Base-by-base conservation (phyloP, 495 filamentous ascomycete species). In the Podospora tetraspora region DNA sequence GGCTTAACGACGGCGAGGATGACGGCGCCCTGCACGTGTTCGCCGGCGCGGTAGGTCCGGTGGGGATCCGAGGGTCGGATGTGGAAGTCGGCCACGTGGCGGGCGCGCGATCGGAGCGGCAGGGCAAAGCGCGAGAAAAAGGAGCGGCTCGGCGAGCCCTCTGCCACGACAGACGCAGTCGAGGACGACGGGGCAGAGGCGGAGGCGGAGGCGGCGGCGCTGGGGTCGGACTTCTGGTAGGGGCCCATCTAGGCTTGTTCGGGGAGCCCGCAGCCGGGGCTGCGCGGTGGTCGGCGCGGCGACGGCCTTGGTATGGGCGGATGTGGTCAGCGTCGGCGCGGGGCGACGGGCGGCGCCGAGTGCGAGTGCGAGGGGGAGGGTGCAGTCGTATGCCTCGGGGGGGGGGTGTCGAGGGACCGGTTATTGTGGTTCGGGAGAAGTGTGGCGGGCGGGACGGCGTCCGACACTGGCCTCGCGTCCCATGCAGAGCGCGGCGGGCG, bases 61-160 rank as follows among this genome's bases (percentile, higher is more conserved):
- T 95, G 92, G 29, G 95, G 94, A 70, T 97, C 93, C 71, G 94
- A 87, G n/a, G 87, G 83, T 52, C 84, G 83, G 78, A 92, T 86
- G 73, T 94, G 88, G 79, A 92, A 97, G 73, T 97, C 93, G 72
- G 89, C 83, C 66, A 96, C 81, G 75, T 88, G 88, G 73, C 92
- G 90, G 70, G 78, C 64, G 59, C 83, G 90, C 84, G 75, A 89
- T 82, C 76, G 87, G 78, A 74, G 82, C 71, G 82, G 82, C 27
- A 94, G 85, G 24, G 88, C 75, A 70, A 84, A 75, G 59, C 81
- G 81, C 61, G 80, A 81, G 63, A 84, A 77, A 59, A 84, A 75
- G 11, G 81, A 82, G 68, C 75, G 71, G 64, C 74, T 65, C 27
- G 80, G 72, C 29, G 80, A 75, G 64, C 75, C 75, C 69, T 79